Base-by-base conservation (phyloP, 495 filamentous ascomycete species). In the Immersiella caudata region DNA sequence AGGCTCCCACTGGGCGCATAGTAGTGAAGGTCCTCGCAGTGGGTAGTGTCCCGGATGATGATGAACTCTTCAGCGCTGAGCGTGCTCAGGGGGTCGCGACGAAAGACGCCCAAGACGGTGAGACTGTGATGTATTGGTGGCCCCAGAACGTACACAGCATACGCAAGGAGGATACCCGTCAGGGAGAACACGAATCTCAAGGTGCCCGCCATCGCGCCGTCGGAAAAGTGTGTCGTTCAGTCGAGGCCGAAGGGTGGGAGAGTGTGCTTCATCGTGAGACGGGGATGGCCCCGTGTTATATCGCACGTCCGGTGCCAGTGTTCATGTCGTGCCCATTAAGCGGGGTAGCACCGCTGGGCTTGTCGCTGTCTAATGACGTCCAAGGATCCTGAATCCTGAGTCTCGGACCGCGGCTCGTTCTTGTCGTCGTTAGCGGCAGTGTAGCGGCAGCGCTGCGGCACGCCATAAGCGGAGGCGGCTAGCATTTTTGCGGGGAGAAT, bases 21-120 rank as follows among this genome's bases (percentile, higher is more conserved):
- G 64, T 87, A 82, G 68, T 89, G 85, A 14, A 90, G 59, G 74
- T 90, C 87, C 64, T 90, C 87, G 68, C 86, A 88, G 35, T 85
- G 78, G 29, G 81, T 67, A 0, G 86, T 87, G 70, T 87, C 84
- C 6, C 79, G 73, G 55, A 90, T 85, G 24, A 69, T 65, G 6
- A 73, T 51, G 29, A 76, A 29, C 11, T 72, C 68, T n/a, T 64
- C 62, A 11, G 63, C 62, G 16, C 25, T 58, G 12, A 68, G 24
- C 2, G 62, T 67, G 35, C 62, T 71, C 12, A 25, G 20, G 12
- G 69, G 70, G 11, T 72, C 65, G 27, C 46, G 50, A n/a, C 76
- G 75, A 5, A 78, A 67, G 20, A 63, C 60, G 12, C 76, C 76
- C 6, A 74, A 11, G 3, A 77, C 71, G 0, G 46, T 59, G 25